phyloP scores from a whole-genome alignment of 257 asterid species.

The Ilex asprella region DNA sequence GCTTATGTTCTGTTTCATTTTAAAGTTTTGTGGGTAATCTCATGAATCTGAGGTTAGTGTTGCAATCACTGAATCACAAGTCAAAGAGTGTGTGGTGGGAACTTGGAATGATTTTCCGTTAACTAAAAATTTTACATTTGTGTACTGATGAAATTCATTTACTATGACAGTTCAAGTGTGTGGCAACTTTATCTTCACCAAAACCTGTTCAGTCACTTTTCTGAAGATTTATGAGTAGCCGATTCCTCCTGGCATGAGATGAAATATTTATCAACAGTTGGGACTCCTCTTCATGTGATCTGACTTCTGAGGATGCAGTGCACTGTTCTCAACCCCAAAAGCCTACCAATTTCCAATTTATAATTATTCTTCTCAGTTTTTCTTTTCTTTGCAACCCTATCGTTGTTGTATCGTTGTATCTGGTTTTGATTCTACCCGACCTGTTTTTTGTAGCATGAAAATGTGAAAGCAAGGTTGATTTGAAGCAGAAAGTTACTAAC shows the following conservation, averaged over 20 bases:
- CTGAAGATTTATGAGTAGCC: conserved; percentile 18
- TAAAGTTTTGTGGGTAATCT: no score
- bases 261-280: conserved; percentile 15
- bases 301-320: conserved; percentile 6
- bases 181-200: conserved; percentile 49
- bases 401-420: conserved; percentile 31
- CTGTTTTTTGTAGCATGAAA: conserved; percentile 16
- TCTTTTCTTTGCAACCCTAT: conserved; percentile 17
- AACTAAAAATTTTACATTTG: neutral
- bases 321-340: conserved; percentile 7
- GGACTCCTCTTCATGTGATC: conserved; percentile 20
- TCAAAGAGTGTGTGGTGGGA: no score
- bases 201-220: conserved; percentile 51
- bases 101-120: no score
- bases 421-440: conserved; percentile 31
- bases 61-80: no score
- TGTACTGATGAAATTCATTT: conserved; percentile 6
- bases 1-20: no score
- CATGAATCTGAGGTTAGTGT: no score
- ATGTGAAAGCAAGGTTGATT: conserved; percentile 36
- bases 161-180: conserved; percentile 69
- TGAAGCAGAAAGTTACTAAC: conserved; percentile 7
- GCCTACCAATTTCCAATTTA: conserved; percentile 36
- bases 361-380: conserved; percentile 24
- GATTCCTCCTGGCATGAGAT: conserved; percentile 14